Conservation (phyloP, 1,139 yeast species). For the Blastobotrys niveus region DNA sequence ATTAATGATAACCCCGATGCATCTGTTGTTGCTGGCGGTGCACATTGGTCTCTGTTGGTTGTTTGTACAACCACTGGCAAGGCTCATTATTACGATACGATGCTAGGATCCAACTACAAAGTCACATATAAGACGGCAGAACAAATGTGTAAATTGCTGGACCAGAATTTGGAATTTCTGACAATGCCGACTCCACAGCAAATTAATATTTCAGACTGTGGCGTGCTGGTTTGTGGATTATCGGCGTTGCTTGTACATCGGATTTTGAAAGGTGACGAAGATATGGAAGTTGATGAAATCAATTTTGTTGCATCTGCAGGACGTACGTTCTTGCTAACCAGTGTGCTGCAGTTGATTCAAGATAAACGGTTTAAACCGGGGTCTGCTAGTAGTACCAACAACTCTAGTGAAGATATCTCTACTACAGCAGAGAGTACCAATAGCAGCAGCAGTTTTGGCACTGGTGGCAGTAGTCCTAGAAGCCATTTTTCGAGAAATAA, state of each 20-base stretch:
- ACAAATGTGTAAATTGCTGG: slow-evolving; percentile 35
- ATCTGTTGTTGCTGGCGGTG: slow-evolving; percentile 44
- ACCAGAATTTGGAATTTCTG: slow-evolving; percentile 19
- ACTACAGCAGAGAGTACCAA: too few relatives aligned
- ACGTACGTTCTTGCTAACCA: slow-evolving; percentile 40
- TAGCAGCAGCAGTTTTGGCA: too few relatives aligned
- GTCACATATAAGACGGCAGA: slow-evolving; percentile 36
- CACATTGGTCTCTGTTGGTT: slow-evolving; percentile 52
- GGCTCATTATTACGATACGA: slow-evolving; percentile 45
- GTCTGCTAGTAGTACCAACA: too few relatives aligned
- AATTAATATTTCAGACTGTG: slow-evolving; percentile 71
- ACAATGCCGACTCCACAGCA: slow-evolving; percentile 62
- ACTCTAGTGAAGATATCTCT: too few relatives aligned
- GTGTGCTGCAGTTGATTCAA: slow-evolving; percentile 29
- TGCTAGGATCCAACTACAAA: slow-evolving; percentile 38
- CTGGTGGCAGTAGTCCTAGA: too few relatives aligned
- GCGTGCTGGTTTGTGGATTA: slow-evolving; percentile 56
- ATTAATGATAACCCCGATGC: slow-evolving; percentile 49
- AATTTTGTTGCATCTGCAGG: slow-evolving; percentile 41
- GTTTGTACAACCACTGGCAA: slow-evolving; percentile 37
- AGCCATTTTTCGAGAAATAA: too few relatives aligned
- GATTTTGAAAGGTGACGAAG: slow-evolving; percentile 28
- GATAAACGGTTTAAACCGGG: slow-evolving; percentile 1
- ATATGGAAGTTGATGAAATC: slow-evolving; percentile 34
- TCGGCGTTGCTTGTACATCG: slow-evolving; percentile 41